Conservation (phyloP, 2,329 filamentous ascomycete species). For the Fusarium xyrophilum region DNA sequence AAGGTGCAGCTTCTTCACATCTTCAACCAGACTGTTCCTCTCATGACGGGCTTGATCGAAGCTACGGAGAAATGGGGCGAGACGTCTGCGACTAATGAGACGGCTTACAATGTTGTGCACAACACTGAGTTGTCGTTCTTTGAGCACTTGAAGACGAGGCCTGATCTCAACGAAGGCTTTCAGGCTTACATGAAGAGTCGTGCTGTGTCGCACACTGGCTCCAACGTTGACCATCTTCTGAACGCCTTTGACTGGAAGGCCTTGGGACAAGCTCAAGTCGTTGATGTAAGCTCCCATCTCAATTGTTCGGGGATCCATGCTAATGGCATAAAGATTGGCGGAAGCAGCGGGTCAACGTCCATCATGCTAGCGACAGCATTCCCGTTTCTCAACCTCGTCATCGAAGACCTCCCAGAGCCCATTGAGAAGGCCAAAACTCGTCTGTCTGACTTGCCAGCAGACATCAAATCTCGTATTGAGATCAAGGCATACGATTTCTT, state of each 20-base stretch:
- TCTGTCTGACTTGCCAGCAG: conserved; percentile 17
- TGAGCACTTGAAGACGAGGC: conserved; percentile 38
- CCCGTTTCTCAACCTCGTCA: conserved; percentile 45
- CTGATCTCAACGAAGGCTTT: background rate
- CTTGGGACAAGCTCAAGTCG: conserved; percentile 5
- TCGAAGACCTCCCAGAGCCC: conserved; percentile 44
- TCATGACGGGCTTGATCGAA: conserved; percentile 32
- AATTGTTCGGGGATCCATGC: rapidly evolving
- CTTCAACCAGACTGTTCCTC: conserved; percentile 37
- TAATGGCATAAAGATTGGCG: conserved; percentile 10
- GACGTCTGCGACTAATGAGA: conserved; percentile 36
- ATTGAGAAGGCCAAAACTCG: conserved; percentile 12
- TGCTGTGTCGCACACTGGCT: conserved; percentile 25
- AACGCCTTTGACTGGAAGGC: conserved; percentile 17
- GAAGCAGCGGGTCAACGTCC: conserved; percentile 9
- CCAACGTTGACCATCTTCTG: conserved; percentile 22
- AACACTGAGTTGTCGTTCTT: conserved; percentile 44
- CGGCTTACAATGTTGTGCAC: conserved; percentile 43
- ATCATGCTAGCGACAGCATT: conserved; percentile 41
- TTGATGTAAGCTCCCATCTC: conserved; percentile 6
- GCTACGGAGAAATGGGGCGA: conserved; percentile 42
- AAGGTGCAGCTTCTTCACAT: conserved; percentile 45
- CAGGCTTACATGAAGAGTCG: conserved; percentile 29
- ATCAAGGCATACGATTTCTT: conserved; percentile 46
- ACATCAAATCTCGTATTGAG: conserved; percentile 34